Percentiles rank a stretch among this genome's conserved stretches.
Evolutionary conservation across 306 rosid genomes (phyloP).

Genomic region (Cercis canadensis): DNA sequence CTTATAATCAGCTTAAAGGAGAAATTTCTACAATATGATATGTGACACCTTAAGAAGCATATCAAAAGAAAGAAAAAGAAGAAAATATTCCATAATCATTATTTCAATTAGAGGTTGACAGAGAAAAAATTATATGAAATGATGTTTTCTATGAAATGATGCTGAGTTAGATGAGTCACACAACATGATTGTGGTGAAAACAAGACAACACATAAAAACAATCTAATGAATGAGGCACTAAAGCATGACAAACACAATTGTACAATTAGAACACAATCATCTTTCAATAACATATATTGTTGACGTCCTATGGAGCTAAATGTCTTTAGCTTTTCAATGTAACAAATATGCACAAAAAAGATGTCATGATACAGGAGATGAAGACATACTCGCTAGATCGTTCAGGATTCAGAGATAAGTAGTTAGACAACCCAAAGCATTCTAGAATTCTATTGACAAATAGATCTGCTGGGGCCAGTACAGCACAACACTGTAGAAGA

Average conservation of each 20-base stretch:
- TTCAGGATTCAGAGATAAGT: slow-evolving; percentile 69
- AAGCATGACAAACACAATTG: slow-evolving; percentile 8
- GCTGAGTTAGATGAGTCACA: too few species aligned
- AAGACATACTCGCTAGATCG: slow-evolving; percentile 72
- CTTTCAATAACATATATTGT: slow-evolving; percentile 12
- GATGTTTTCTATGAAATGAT: slow-evolving; percentile 10
- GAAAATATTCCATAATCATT: background rate
- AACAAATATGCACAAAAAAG: slow-evolving; percentile 26
- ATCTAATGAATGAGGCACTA: background rate
- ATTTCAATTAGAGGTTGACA: slow-evolving; percentile 11
- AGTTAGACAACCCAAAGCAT: slow-evolving; percentile 80
- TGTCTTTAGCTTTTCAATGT: slow-evolving; percentile 25
- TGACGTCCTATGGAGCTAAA: slow-evolving; percentile 7
- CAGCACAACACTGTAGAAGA: slow-evolving; percentile 97
- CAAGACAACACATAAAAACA: slow-evolving; percentile 15
- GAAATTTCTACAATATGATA: background rate
- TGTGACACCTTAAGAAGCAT: background rate
- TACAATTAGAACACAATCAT: slow-evolving; percentile 16
- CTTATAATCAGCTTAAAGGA: background rate
- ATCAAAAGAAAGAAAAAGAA: background rate
- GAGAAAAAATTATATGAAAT: background rate
- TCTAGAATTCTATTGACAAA: slow-evolving; percentile 78
- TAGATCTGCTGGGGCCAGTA: slow-evolving; percentile 85
- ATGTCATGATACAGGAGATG: slow-evolving; percentile 27
- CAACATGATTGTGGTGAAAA: background rate